Base-by-base conservation (phyloP, 1,284 basidiomycete species). In the Leucoagaricus sp. region DNA sequence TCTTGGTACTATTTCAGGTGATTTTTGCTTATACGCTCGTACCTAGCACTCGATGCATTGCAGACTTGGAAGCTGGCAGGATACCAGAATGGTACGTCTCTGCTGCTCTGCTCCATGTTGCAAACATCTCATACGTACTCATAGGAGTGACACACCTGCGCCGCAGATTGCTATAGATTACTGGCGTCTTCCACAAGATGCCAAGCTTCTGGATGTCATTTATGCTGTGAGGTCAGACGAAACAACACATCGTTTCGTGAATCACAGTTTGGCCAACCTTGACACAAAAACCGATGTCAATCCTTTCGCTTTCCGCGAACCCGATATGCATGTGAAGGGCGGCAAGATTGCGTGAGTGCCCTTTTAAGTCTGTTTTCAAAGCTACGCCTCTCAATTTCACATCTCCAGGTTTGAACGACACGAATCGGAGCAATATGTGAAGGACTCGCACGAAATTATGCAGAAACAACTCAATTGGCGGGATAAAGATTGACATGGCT, bases 151-250 rank as follows among this genome's bases (percentile, higher is more conserved):
- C 63, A 74, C 76, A 63, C 84, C 90, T 12, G 95, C 95, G 0
- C 95, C 95, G 0, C 78, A 85, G 65, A 96, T 98, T 69, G 91
- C 95, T 17, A 94, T 93, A 64, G 92, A 96, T 68, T 97, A 98
- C 75, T 98, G 95, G 95, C 87, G 94, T 53, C 79, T 97, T 33
- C 70, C 75, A 1, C 69, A 80, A 1, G 78, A 89, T 63, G 89
- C 94, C 0, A 93, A 84, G 64, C 75, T 98, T 59, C 76, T 93
- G 23, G 96, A 98, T 65, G 90, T 98, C 47, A 79, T 98, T 56
- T 89, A 92, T 64, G 94, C 93, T 13, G 92, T 99, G 17, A 83
- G 65, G 84, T 94, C 93, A 12, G 96, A 99, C 71, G 96, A 98
- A 70, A 86, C 89, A 2, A 94, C 91, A 0, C 95, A 98, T 67